Conservation (phyloP, 2,329 filamentous ascomycete species). For the Laburnicola sp. region DNA sequence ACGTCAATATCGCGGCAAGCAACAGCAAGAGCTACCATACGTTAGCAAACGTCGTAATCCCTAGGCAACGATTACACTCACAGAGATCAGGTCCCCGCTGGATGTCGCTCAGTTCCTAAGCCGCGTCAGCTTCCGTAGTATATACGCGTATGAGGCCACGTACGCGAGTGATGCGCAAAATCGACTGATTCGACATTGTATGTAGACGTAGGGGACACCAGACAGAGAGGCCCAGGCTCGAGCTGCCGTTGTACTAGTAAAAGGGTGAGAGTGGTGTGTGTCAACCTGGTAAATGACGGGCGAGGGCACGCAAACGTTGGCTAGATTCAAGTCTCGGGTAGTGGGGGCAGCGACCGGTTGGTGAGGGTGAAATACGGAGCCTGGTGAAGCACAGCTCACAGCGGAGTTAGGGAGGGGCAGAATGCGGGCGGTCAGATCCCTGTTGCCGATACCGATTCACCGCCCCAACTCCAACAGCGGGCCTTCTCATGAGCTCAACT, state of each 20-base stretch:
- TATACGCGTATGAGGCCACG: constrained; percentile 26
- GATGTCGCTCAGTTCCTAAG: constrained; percentile 82
- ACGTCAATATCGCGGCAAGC: constrained; percentile 87
- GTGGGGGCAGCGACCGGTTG: constrained; percentile 11
- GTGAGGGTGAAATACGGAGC: constrained; percentile 11
- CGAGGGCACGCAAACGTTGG: not conserved
- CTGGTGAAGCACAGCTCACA: constrained; percentile 14
- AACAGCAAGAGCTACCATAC: constrained; percentile 72
- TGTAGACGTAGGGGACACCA: not conserved
- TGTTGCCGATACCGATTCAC: not conserved
- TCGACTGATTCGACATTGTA: constrained; percentile 78
- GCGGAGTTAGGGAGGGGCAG: constrained; percentile 17
- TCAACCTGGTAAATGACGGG: not conserved
- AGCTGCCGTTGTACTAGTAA: not conserved
- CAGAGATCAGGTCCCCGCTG: constrained; percentile 83
- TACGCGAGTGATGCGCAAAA: constrained; percentile 85
- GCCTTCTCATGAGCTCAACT: not conserved
- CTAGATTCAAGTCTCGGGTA: constrained; percentile 8
- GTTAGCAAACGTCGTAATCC: constrained; percentile 16
- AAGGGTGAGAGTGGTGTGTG: not conserved
- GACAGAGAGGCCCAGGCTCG: not conserved
- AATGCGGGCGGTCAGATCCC: constrained; percentile 15
- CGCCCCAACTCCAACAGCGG: constrained; percentile 8
- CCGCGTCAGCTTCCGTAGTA: constrained; percentile 16
- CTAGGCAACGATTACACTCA: constrained; percentile 50